Percentiles rank a stretch among this genome's conserved stretches.
These are phyloP conservation scores for Penicillium sp. DNA, from an alignment of 2,329 filamentous ascomycete genomes.

Conservation along the genomic window DNA sequence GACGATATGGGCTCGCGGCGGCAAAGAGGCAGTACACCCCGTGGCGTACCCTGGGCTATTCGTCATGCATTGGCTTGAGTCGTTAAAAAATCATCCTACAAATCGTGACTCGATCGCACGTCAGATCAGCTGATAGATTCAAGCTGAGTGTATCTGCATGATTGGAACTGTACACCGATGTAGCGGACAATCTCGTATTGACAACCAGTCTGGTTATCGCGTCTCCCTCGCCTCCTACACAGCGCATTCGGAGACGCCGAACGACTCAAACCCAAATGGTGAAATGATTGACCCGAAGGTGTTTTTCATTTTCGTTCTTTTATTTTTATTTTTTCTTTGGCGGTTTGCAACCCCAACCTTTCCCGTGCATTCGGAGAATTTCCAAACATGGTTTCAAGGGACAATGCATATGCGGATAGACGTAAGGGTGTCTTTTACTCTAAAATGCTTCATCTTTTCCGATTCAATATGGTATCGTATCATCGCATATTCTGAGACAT, in stretches of 20 bases:
- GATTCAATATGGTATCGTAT: neutral
- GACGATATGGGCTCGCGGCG: constrained; percentile 15
- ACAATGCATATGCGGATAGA: constrained; percentile 9
- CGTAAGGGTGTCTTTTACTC: neutral
- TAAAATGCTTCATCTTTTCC: neutral
- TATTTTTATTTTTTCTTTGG: constrained; percentile 3
- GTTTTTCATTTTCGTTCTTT: neutral
- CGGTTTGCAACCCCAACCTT: neutral
- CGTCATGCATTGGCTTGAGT: constrained; percentile 9
- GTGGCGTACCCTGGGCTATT: constrained; percentile 11
- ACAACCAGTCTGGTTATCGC: constrained; percentile 14
- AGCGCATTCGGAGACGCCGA: constrained; percentile 29
- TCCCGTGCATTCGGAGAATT: constrained; percentile 23
- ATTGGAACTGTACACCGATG: neutral
- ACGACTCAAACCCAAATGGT: neutral
- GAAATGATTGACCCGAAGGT: neutral
- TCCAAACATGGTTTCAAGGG: constrained; percentile 13
- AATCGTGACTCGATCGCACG: neutral
- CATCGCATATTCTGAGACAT: neutral
- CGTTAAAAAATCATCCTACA: neutral
- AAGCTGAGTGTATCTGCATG: constrained; percentile 16
- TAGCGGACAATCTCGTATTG: constrained; percentile 3
- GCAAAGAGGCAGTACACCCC: constrained; percentile 6
- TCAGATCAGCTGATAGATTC: constrained; percentile 1
- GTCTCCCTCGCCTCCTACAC: constrained; percentile 22